These are phyloP conservation scores for Acacia concinna DNA, from an alignment of 331 rosid species.

Conservation along the genomic window DNA sequence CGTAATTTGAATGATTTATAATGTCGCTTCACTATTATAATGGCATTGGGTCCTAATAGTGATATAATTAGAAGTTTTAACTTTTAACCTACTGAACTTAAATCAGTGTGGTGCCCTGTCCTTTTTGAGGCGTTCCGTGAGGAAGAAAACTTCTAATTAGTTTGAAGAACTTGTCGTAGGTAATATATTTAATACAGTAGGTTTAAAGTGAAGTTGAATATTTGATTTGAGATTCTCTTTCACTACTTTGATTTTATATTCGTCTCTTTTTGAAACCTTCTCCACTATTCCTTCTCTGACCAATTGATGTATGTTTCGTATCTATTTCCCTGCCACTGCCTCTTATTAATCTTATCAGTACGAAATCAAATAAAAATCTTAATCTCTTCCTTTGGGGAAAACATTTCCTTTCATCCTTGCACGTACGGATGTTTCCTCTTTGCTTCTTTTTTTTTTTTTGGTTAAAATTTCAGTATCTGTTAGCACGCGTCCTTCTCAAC, in stretches of 20 bases:
- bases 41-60: background rate
- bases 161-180: background rate
- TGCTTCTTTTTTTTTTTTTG: slow-evolving; percentile 30
- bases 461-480: slow-evolving; percentile 17
- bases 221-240: slow-evolving; percentile 21
- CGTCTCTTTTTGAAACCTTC: background rate
- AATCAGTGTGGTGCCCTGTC: background rate
- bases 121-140: background rate
- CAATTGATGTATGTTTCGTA: slow-evolving; percentile 8
- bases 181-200: background rate
- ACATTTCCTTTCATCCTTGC: slow-evolving; percentile 25
- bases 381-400: slow-evolving; percentile 2
- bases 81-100: background rate
- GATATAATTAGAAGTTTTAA: background rate
- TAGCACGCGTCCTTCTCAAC: slow-evolving; percentile 35
- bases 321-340: slow-evolving; percentile 27
- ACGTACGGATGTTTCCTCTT: slow-evolving; percentile 11
- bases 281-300: background rate
- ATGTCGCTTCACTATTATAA: background rate
- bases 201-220: slow-evolving; percentile 25
- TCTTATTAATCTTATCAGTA: slow-evolving; percentile 35
- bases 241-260: slow-evolving; percentile 11
- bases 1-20: background rate
- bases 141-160: slow-evolving; percentile 7
- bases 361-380: slow-evolving; percentile 18